Percentiles rank a stretch among this genome's conserved stretches.
Evolutionary conservation across 345 rosid species (phyloP).

Genomic region (Populus tremula): DNA sequence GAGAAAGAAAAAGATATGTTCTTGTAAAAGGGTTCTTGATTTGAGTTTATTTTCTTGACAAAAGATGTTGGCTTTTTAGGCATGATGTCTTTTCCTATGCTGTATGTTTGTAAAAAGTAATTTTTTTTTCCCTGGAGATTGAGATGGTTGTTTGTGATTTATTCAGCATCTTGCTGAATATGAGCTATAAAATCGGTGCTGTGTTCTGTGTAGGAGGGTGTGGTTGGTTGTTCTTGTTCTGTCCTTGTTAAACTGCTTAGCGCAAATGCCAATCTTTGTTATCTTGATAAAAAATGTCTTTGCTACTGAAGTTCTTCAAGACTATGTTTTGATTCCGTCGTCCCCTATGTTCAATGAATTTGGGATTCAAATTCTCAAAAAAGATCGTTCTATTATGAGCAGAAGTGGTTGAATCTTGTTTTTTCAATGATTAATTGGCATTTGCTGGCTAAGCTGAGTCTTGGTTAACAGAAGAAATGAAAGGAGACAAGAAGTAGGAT

Average conservation of each 20-base stretch:
- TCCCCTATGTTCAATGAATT: neutral
- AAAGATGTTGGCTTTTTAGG: neutral
- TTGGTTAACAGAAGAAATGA: neutral
- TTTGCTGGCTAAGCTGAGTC: neutral
- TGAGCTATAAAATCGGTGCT: neutral
- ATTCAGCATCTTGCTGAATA: neutral
- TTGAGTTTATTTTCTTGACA: neutral
- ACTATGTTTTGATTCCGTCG: neutral
- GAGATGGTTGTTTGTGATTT: neutral
- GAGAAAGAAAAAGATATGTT: neutral
- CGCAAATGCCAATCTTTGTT: neutral
- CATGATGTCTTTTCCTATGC: neutral
- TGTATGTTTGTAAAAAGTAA: neutral
- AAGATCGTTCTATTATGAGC: neutral
- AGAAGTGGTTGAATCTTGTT: neutral
- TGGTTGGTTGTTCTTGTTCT: neutral
- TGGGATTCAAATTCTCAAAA: neutral
- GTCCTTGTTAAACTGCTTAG: neutral
- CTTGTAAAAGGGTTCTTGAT: neutral
- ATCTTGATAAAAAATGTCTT: neutral
- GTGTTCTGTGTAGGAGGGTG: neutral
- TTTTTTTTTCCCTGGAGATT: neutral
- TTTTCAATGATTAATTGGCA: neutral
- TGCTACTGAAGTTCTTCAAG: neutral
- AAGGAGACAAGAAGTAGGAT: neutral